Evolutionary conservation across 169 alveolate species (phyloP), one percentile per base, ranked within the genome.

Genomic region (Plasmodium coatneyi): DNA sequence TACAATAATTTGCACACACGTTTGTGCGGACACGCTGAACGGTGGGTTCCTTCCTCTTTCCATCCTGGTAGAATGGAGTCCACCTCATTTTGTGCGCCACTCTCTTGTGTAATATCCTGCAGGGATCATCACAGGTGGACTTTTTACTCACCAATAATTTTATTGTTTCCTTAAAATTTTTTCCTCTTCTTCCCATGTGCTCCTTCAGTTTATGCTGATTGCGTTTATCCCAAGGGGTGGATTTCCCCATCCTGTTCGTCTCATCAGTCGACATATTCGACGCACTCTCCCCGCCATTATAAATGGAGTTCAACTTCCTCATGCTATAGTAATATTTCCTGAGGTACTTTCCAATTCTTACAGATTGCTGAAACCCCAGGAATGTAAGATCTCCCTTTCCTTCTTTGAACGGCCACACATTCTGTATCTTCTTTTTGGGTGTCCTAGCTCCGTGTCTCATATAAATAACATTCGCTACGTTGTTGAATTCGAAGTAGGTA

Each of bases 371-470:
- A 49, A 87, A 87, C 5, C 93, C 93, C 46, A 87, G 36, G 80
- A 60, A 87, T 34, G 93, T 87, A 12, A 87, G 71, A 14, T 79
- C 90, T 10, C 93, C 93, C 34, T 87, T 87, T 2, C 89, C 89
- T 78, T 87, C 93, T 25, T 34, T 41, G 39, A 87, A 87, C 0
- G 93, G 93, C 93, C 93, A 87, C 6, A 79, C 52, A 36, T 87
- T 87, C 39, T 32, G 56, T 25, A 87, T 87, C 60, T 87, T 87
- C 14, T 87, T 87, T 54, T 87, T 87, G 2, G 93, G 93, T 0
- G 93, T 78, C 39, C 93, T 87, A 5, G 93, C 93, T 0, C 93
- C 93, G 79, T 87, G 93, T 66, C 93, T 87, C 93, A 87, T 87
- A 60, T 54, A 87, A 36, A 87, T 76, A 7, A 87, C 82, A 36